phyloP scores from a whole-genome alignment of 805 yeast species.

The Candida fluviatilis region DNA sequence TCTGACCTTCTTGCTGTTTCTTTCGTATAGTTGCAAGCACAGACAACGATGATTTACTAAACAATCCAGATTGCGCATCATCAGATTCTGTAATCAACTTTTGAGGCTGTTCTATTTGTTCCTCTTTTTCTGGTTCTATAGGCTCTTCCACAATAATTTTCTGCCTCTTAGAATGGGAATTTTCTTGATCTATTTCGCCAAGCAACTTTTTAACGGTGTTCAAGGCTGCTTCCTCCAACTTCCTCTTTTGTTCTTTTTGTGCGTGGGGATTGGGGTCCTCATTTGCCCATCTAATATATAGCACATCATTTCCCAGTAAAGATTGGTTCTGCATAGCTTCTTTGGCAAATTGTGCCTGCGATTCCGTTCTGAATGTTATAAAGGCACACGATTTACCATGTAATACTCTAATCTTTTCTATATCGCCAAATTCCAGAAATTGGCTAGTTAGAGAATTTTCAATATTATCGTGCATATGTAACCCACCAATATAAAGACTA shows the following conservation, averaged over 20 bases:
- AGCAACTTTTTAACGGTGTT: constrained; percentile 48
- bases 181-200: constrained; percentile 22
- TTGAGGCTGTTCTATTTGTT: constrained; percentile 7
- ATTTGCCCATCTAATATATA: constrained; percentile 82
- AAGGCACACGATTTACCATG: constrained; percentile 70
- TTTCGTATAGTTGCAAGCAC: constrained; percentile 1
- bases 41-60: constrained; percentile 1
- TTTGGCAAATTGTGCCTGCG: constrained; percentile 88
- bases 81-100: constrained; percentile 8
- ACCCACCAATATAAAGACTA: constrained; percentile 73
- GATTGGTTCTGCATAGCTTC: constrained; percentile 91
- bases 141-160: constrained; percentile 3
- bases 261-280: constrained; percentile 81
- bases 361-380: constrained; percentile 62
- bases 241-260: constrained; percentile 44
- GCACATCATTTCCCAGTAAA: constrained; percentile 54
- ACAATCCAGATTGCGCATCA: not conserved
- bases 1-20: constrained; percentile 2
- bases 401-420: constrained; percentile 62
- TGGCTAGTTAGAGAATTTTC: constrained; percentile 35
- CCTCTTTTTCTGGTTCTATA: not conserved
- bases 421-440: constrained; percentile 73
- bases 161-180: constrained; percentile 12
- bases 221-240: constrained; percentile 49
- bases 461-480: constrained; percentile 32